These are phyloP conservation scores for Geosmithia flava DNA, from an alignment of 2,329 filamentous ascomycete species.

Conservation along the genomic window DNA sequence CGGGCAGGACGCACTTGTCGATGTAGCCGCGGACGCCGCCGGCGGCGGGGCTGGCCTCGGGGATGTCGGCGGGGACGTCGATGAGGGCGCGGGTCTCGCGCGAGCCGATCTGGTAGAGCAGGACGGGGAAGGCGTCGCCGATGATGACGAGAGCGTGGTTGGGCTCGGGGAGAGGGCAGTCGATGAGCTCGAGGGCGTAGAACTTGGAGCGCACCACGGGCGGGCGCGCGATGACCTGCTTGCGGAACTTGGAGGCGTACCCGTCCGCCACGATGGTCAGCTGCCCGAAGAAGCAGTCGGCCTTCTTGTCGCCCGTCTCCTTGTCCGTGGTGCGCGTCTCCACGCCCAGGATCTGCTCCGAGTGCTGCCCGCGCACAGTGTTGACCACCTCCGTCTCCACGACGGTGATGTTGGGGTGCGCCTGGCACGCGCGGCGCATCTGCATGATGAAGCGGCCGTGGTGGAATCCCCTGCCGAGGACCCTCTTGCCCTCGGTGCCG, in stretches of 20 bases:
- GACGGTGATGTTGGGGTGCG: conserved; percentile 73
- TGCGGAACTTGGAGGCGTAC: conserved; percentile 85
- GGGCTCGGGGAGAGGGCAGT: conserved; percentile 64
- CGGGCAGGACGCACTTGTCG: conserved; percentile 64
- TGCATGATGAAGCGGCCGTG: conserved; percentile 87
- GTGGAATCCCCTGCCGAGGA: conserved; percentile 74
- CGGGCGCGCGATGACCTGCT: conserved; percentile 54
- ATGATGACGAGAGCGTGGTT: conserved; percentile 83
- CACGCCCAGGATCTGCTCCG: conserved; percentile 70
- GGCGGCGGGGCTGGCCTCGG: conserved; percentile 57
- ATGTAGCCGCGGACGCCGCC: conserved; percentile 84
- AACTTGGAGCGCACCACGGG: conserved; percentile 77
- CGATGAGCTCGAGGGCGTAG: conserved; percentile 85
- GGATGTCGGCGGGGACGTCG: conserved; percentile 69
- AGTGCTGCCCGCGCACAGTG: conserved; percentile 57
- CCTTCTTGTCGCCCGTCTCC: conserved; percentile 38
- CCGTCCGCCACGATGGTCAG: conserved; percentile 87
- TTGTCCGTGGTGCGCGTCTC: conserved; percentile 55
- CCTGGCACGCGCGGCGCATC: conserved; percentile 61
- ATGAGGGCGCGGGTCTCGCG: conserved; percentile 86
- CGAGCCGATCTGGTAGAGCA: conserved; percentile 94
- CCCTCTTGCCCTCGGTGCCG: conserved; percentile 24
- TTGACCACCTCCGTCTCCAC: conserved; percentile 79
- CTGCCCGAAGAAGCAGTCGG: conserved; percentile 76
- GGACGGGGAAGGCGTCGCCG: conserved; percentile 60